phyloP scores from a whole-genome alignment of 495 filamentous ascomycete genomes.

The Aspergillus sparsus region DNA sequence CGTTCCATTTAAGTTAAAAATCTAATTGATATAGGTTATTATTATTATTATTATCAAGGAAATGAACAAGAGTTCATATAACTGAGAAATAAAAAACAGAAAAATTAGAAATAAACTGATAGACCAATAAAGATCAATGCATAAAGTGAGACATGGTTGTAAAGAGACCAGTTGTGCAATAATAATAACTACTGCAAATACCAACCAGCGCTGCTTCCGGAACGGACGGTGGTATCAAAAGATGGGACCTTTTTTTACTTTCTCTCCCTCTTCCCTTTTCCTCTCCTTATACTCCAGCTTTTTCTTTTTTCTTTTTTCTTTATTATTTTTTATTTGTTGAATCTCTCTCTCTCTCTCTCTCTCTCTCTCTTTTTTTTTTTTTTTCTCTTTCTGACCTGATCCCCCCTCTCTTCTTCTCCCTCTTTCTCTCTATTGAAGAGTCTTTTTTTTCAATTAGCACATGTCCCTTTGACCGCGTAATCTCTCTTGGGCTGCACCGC shows the following conservation, averaged over 20 bases:
- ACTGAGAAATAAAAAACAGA: too few relatives aligned
- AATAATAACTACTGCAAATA: too few relatives aligned
- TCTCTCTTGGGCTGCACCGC: not conserved
- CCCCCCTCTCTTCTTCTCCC: not conserved
- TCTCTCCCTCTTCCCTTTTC: not conserved
- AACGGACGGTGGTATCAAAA: too few relatives aligned
- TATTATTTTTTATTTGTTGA: slow-evolving; percentile 1
- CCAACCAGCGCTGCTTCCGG: too few relatives aligned
- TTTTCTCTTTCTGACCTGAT: not conserved
- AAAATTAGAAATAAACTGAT: too few relatives aligned
- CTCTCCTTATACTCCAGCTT: slow-evolving; percentile 7
- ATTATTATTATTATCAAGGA: too few relatives aligned
- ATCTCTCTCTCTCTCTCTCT: not conserved
- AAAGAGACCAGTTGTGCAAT: too few relatives aligned
- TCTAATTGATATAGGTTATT: too few relatives aligned
- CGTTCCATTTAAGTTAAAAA: too few relatives aligned
- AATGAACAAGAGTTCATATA: too few relatives aligned
- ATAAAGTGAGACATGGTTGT: too few relatives aligned
- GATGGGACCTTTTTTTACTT: not conserved
- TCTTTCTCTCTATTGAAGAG: not conserved
- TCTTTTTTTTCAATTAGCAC: not conserved
- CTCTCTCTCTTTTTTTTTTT: slow-evolving; percentile 16
- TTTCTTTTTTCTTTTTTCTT: not conserved
- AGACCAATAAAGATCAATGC: too few relatives aligned
- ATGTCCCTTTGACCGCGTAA: not conserved